A percentile compares a stretch with the other conserved stretches of the same genome.
Conservation (phyloP, 169 alveolate genomes). For the Plasmodium billcollinsi region DNA sequence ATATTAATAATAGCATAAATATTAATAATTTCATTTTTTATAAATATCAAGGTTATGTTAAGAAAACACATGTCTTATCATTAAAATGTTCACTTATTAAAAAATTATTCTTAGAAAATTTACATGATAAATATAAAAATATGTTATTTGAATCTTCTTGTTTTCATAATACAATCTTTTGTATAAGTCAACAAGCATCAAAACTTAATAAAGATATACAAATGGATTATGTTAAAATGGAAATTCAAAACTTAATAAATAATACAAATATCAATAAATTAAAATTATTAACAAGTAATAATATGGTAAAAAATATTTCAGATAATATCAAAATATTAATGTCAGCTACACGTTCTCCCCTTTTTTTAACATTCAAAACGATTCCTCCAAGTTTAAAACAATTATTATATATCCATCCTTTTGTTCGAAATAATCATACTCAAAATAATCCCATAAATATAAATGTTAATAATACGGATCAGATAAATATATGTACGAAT, state of each 20-base stretch:
- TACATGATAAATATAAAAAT: constrained; percentile 12
- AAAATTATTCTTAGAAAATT: constrained; percentile 56
- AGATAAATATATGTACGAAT: too few relatives aligned
- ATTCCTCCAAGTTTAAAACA: neutral
- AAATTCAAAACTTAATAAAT: constrained; percentile 36
- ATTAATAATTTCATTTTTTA: constrained; percentile 63
- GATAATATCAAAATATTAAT: constrained; percentile 55
- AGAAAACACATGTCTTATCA: constrained; percentile 42
- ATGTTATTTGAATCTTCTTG: constrained; percentile 42
- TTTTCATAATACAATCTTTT: constrained; percentile 49
- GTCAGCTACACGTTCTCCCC: constrained; percentile 73
- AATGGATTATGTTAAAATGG: constrained; percentile 49
- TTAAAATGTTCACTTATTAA: constrained; percentile 56
- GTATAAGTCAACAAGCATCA: constrained; percentile 44
- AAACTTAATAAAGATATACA: constrained; percentile 47
- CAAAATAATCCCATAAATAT: too few relatives aligned
- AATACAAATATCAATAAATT: constrained; percentile 19
- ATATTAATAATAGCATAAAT: constrained; percentile 10
- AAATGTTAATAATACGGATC: too few relatives aligned
- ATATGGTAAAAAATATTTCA: constrained; percentile 26
- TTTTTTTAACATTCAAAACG: constrained; percentile 30
- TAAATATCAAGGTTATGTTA: constrained; percentile 50
- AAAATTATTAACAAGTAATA: constrained; percentile 44
- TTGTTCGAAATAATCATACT: neutral
- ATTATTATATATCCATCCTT: neutral